Percentiles rank a stretch among this genome's conserved stretches.
phyloP scores from a whole-genome alignment of 2,329 filamentous ascomycete species.

The Rhinocladiella mackenziei region DNA sequence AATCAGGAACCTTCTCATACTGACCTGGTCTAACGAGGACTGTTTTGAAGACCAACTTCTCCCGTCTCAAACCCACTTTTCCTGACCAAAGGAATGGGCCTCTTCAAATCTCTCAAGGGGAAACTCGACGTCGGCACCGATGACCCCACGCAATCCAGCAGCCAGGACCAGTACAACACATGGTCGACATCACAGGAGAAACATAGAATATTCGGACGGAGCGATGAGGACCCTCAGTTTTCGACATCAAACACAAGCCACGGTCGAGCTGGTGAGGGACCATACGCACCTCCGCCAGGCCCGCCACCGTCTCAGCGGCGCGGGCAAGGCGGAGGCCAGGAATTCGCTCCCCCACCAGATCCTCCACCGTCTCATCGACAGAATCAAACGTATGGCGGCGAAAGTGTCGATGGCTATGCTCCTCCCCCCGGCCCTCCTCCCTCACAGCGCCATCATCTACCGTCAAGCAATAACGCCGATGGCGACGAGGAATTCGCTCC shows the following conservation, averaged over 20 bases:
- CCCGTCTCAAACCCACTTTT: no score
- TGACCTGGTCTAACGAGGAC: no score
- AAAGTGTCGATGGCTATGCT: neutral
- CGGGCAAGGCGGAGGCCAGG: neutral
- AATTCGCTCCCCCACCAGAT: conserved; percentile 23
- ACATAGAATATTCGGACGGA: conserved; percentile 11
- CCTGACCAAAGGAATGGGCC: no score
- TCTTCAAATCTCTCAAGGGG: conserved; percentile 27
- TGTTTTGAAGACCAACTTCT: no score
- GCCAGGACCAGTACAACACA: neutral
- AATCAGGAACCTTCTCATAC: no score
- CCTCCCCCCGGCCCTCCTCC: neutral
- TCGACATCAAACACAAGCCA: neutral
- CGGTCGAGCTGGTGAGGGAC: neutral
- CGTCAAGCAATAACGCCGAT: no score
- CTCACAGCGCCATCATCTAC: neutral
- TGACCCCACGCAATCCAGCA: neutral
- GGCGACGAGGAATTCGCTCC: conserved; percentile 13
- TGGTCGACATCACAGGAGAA: conserved; percentile 12
- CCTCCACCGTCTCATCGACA: conserved; percentile 33
- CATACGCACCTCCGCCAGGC: conserved; percentile 22
- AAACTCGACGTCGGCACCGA: conserved; percentile 23
- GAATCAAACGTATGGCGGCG: neutral
- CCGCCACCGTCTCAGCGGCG: conserved; percentile 30
- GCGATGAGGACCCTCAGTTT: neutral